Conservation (phyloP, 495 filamentous ascomycete genomes). For the Pyrenula aspistea region DNA sequence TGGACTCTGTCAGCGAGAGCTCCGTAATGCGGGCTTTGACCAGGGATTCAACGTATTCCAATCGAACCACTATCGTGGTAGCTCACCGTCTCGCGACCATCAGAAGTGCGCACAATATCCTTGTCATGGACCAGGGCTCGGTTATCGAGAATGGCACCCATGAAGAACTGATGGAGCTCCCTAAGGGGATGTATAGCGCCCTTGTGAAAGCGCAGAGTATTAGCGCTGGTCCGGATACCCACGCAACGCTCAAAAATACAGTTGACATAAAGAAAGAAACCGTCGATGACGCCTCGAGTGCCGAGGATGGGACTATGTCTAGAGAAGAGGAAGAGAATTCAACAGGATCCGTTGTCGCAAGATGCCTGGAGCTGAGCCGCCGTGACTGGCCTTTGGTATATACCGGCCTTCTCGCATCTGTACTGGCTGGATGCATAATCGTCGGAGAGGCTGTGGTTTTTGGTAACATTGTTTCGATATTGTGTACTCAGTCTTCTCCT, state of each 20-base stretch:
- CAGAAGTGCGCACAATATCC: constrained; percentile 35
- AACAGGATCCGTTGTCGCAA: neutral
- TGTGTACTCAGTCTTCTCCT: constrained; percentile 20
- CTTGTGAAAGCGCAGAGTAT: constrained; percentile 19
- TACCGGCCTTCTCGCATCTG: constrained; percentile 24
- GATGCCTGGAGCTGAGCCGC: constrained; percentile 4
- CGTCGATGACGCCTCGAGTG: constrained; percentile 32
- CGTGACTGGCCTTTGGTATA: constrained; percentile 26
- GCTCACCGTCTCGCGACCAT: constrained; percentile 49
- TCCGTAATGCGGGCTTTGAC: constrained; percentile 35
- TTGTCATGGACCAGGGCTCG: constrained; percentile 36
- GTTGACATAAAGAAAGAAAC: constrained; percentile 55
- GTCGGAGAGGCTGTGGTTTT: constrained; percentile 41
- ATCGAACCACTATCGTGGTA: constrained; percentile 33
- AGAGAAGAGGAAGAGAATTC: neutral
- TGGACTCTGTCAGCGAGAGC: constrained; percentile 36
- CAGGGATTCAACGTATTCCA: constrained; percentile 38
- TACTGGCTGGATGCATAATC: constrained; percentile 33
- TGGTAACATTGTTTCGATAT: constrained; percentile 33
- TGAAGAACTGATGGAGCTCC: constrained; percentile 21
- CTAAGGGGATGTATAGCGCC: constrained; percentile 31
- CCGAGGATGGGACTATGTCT: neutral
- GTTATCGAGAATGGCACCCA: constrained; percentile 40
- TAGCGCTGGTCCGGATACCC: neutral
- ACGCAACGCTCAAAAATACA: constrained; percentile 22